phyloP scores from a whole-genome alignment of 2,329 filamentous ascomycete species.

The Pezicula neosporulosa region DNA sequence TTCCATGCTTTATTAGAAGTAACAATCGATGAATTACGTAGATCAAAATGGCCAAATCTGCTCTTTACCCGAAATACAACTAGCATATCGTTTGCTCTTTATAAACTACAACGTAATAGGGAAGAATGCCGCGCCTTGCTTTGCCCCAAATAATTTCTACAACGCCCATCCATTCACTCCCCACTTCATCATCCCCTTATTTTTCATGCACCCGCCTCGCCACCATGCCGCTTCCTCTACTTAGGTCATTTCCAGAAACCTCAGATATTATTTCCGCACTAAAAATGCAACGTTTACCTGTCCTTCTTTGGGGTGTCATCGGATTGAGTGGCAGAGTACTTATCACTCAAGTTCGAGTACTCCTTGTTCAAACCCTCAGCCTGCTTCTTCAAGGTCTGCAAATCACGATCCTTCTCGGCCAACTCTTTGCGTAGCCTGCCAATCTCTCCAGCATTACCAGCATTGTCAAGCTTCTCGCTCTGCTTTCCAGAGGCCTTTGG shows the following conservation, averaged over 20 bases:
- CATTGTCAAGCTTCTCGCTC: constrained; percentile 66
- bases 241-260: background rate
- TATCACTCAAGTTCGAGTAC: constrained; percentile 82
- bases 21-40: no score
- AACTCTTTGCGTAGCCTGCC: constrained; percentile 63
- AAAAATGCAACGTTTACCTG: constrained; percentile 14
- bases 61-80: no score
- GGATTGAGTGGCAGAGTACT: constrained; percentile 60
- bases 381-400: constrained; percentile 91
- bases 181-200: background rate
- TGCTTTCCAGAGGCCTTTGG: constrained; percentile 59
- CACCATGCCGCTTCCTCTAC: background rate
- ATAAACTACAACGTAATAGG: no score
- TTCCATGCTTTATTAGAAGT: no score
- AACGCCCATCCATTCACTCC: background rate
- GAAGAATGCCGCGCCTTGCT: no score
- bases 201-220: background rate
- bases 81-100: no score
- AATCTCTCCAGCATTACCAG: constrained; percentile 75
- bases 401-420: constrained; percentile 73
- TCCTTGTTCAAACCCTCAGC: constrained; percentile 76
- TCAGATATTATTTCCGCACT: background rate
- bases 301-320: constrained; percentile 56
- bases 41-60: no score
- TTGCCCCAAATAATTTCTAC: background rate